These are phyloP conservation scores for Alternaria alternata DNA, from an alignment of 2,329 filamentous ascomycete genomes.

Conservation along the genomic window DNA sequence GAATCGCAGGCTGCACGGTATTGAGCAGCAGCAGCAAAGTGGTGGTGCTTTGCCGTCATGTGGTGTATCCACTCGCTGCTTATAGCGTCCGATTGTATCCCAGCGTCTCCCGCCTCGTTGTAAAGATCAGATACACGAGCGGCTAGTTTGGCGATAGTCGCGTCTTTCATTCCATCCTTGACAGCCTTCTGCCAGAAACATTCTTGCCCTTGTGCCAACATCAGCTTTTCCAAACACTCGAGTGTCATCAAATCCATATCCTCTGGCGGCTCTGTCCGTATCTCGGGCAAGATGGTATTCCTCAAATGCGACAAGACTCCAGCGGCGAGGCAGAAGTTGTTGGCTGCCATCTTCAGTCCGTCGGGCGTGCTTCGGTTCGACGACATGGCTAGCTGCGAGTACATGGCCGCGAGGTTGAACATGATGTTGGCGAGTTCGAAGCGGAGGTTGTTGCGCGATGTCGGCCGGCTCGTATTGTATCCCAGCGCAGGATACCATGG, in stretches of 20 bases:
- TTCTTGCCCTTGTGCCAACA: conserved; percentile 93
- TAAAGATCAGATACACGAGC: conserved; percentile 93
- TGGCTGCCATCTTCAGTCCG: conserved; percentile 85
- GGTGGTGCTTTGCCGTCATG: conserved; percentile 95
- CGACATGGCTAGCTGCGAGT: conserved; percentile 87
- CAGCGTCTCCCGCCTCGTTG: conserved; percentile 81
- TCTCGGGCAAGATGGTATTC: conserved; percentile 77
- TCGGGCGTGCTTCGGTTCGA: conserved; percentile 80
- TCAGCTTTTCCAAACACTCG: conserved; percentile 80
- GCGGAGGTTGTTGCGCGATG: conserved; percentile 71
- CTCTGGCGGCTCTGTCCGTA: conserved; percentile 85
- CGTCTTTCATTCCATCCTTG: conserved; percentile 91
- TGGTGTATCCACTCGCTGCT: conserved; percentile 98
- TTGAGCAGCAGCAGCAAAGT: conserved; percentile 95
- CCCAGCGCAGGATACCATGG: conserved; percentile 95
- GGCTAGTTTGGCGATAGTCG: conserved; percentile 88
- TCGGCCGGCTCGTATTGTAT: conserved; percentile 81
- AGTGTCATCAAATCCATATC: conserved; percentile 94
- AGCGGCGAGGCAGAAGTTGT: conserved; percentile 87
- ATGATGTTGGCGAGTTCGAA: conserved; percentile 92
- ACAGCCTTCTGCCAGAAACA: conserved; percentile 99
- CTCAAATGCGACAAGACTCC: conserved; percentile 84
- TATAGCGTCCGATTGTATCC: conserved; percentile 86
- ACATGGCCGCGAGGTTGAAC: conserved; percentile 92
- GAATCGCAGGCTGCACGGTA: conserved; percentile 91